A percentile compares a stretch with the other conserved stretches of the same genome.
Evolutionary conservation across 108 stramenopile species (phyloP).

Genomic region (Nannochloropsis gaditana): DNA sequence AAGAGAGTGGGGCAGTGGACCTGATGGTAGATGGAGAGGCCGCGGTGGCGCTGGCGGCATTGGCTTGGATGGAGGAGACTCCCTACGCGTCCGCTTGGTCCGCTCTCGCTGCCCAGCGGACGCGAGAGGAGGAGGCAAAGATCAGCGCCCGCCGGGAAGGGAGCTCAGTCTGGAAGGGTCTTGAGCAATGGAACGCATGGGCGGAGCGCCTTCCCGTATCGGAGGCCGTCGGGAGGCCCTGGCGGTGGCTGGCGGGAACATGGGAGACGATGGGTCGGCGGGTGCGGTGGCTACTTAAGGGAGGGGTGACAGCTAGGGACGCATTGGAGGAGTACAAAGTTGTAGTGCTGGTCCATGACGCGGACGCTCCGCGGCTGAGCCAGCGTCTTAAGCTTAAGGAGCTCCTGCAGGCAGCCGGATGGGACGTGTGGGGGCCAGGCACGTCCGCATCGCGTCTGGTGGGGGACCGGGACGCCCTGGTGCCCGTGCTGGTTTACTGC

Average conservation of each 20-base stretch:
- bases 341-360: not conserved
- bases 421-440: not conserved
- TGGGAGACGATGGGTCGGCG: not conserved
- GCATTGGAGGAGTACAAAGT: slow-evolving; percentile 9
- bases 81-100: not conserved
- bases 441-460: not conserved
- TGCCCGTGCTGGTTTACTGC: not conserved
- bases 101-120: not conserved
- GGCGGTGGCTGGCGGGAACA: not conserved
- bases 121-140: not conserved
- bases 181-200: not conserved
- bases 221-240: not conserved
- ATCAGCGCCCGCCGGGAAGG: not conserved
- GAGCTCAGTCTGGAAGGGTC: not conserved
- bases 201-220: not conserved
- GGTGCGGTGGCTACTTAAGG: not conserved
- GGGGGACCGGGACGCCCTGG: not conserved
- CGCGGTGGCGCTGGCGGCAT: not conserved
- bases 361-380: not conserved
- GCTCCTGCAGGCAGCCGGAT: not conserved
- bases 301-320: not conserved
- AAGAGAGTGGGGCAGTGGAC: slow-evolving; percentile 3
- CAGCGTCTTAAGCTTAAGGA: not conserved
- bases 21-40: slow-evolving; percentile 10
- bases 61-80: slow-evolving; percentile 4